Conservation (phyloP, 176 grass and related monocot genomes). For the Puccinellia tenuiflora region DNA sequence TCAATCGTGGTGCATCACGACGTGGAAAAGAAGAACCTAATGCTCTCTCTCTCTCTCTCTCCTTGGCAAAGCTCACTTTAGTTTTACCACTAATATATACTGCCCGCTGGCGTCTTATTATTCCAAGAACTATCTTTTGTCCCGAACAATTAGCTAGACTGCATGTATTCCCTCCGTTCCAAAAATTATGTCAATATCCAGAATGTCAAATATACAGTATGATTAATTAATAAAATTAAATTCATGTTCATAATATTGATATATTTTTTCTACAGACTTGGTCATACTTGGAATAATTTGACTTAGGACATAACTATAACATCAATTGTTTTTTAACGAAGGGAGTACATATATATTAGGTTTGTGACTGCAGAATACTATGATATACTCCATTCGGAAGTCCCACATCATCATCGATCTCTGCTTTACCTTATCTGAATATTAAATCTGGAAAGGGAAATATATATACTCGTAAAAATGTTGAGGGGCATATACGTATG, state of each 20-base stretch:
- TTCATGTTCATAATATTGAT: too few species aligned
- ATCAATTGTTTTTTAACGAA: too few species aligned
- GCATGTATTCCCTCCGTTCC: too few species aligned
- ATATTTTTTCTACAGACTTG: too few species aligned
- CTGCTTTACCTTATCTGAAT: neutral
- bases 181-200: too few species aligned
- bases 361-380: neutral
- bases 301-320: too few species aligned
- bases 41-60: constrained; percentile 34
- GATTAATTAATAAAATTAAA: too few species aligned
- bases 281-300: too few species aligned
- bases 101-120: neutral
- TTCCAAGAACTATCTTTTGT: neutral
- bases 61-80: constrained; percentile 32
- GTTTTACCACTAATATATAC: constrained; percentile 29
- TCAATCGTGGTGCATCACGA: constrained; percentile 33
- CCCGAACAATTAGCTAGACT: neutral
- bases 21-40: constrained; percentile 45
- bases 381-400: neutral
- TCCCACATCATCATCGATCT: neutral
- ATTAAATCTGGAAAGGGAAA: neutral
- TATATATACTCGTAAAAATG: neutral
- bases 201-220: too few species aligned
- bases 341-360: neutral
- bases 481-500: neutral